phyloP scores from a whole-genome alignment of 2,329 filamentous ascomycete species.

The Colletotrichum cordylinicola region DNA sequence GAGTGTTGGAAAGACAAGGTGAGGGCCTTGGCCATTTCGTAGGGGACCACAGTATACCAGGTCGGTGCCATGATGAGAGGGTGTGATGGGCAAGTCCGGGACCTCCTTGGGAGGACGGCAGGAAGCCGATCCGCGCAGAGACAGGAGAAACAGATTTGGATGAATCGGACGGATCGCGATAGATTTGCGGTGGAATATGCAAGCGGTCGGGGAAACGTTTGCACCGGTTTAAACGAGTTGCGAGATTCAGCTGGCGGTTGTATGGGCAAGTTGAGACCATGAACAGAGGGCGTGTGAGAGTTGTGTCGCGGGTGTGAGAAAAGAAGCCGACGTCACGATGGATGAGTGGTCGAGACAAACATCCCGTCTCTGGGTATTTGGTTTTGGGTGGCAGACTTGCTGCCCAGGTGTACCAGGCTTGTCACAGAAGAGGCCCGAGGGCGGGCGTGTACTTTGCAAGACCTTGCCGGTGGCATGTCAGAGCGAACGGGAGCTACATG shows the following conservation, averaged over 20 bases:
- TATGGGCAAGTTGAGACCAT: neutral
- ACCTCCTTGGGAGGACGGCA: neutral
- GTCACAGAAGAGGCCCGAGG: constrained; percentile 14
- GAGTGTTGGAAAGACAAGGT: neutral
- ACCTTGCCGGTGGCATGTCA: neutral
- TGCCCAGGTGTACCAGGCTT: constrained; percentile 11
- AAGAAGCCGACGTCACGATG: neutral
- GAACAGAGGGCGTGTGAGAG: neutral
- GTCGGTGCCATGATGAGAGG: neutral
- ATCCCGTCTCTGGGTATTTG: constrained; percentile 1
- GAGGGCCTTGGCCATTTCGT: neutral
- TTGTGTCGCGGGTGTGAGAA: neutral
- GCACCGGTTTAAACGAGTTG: neutral
- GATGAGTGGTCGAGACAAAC: neutral
- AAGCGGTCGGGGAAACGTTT: neutral
- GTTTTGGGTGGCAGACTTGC: neutral
- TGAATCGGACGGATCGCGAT: neutral
- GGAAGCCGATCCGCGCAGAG: neutral
- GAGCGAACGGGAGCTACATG: neutral
- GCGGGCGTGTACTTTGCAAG: neutral
- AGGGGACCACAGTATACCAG: neutral
- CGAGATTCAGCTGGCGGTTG: neutral
- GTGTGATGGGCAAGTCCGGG: neutral
- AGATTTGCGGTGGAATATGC: neutral
- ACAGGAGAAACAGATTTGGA: neutral